Percentiles rank a stretch among this genome's conserved stretches.
Conservation (phyloP, 352 stramenopile genomes). For the Thraustochytrium sp. region DNA sequence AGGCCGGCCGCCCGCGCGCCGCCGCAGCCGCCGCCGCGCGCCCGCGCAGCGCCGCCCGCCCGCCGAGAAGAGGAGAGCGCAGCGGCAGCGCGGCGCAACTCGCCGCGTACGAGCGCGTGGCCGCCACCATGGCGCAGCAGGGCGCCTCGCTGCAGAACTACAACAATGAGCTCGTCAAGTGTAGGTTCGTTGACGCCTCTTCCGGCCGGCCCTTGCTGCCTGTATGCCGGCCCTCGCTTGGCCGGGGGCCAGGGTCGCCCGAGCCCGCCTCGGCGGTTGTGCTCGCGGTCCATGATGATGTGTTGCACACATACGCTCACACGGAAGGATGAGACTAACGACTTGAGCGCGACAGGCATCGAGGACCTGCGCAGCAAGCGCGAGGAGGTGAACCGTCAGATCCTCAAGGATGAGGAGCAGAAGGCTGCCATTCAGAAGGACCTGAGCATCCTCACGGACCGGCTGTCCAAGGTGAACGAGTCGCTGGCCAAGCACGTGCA, state of each 20-base stretch:
- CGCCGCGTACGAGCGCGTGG: neutral
- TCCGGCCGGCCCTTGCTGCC: too few species aligned
- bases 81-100: too few species aligned
- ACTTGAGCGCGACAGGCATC: slow-evolving; percentile 57
- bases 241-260: neutral
- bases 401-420: slow-evolving; percentile 87
- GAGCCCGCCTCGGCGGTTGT: neutral
- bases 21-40: too few species aligned
- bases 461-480: slow-evolving; percentile 83
- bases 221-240: neutral
- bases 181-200: slow-evolving; percentile 36
- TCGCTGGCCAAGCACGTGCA: slow-evolving; percentile 76
- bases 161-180: slow-evolving; percentile 91
- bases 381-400: slow-evolving; percentile 79
- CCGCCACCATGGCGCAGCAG: slow-evolving; percentile 66
- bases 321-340: neutral
- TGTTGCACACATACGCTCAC: neutral
- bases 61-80: too few species aligned
- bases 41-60: too few species aligned
- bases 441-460: slow-evolving; percentile 77
- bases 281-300: neutral
- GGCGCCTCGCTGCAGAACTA: slow-evolving; percentile 87
- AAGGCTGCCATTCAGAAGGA: slow-evolving; percentile 90
- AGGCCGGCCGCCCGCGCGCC: too few species aligned
- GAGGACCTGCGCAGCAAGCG: slow-evolving; percentile 84